Evolutionary conservation across 805 yeast species (phyloP), one percentile per base, ranked within the genome.

Genomic region (Yarrowia sp.): DNA sequence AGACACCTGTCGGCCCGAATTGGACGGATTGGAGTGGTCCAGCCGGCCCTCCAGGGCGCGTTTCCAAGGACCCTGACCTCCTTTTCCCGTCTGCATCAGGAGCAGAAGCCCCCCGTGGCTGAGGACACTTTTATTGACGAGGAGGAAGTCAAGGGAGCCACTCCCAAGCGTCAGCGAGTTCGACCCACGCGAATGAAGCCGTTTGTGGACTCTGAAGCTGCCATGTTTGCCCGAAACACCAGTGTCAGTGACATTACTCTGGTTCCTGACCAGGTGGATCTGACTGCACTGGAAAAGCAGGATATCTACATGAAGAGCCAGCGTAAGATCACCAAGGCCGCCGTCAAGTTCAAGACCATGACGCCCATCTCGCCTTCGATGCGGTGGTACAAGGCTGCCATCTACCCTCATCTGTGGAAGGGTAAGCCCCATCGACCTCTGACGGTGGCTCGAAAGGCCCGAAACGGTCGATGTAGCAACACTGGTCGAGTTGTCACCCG

Each of bases 401-500:
- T 92, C 17, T 92, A 92, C 75, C 88, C 90, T 16, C 89, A 95
- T 75, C 79, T 95, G 67, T 88, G 89, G 83, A 89, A 87, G 73
- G 97, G 97, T 10, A 81, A 87, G 64, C 97, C 98, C 1, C 78
- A 88, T 66, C 81, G 81, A 73, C 85, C 86, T 49, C 81, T 95
- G 72, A 93, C 99, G 0, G 82, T 82, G 35, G 83, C 92, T 17
- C 84, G 83, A 72, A 83, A 86, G 72, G 83, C 84, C 65, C 85
- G 86, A 54, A 88, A 96, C 63, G 99, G 99, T 68, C 87, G 99
- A 79, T 58, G 63, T 12, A 92, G 93, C 76, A 81, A 88, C 76
- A 80, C 88, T 4, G 99, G 99, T 69, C 83, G 84, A 70, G 90
- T 95, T 71, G 91, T 97, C 4, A 88, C 90, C 52, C 85, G 99